Percentiles rank a stretch among this genome's conserved stretches.
Conservation (phyloP, 2,329 filamentous ascomycete species). For the Erysiphe neolycopersici region DNA sequence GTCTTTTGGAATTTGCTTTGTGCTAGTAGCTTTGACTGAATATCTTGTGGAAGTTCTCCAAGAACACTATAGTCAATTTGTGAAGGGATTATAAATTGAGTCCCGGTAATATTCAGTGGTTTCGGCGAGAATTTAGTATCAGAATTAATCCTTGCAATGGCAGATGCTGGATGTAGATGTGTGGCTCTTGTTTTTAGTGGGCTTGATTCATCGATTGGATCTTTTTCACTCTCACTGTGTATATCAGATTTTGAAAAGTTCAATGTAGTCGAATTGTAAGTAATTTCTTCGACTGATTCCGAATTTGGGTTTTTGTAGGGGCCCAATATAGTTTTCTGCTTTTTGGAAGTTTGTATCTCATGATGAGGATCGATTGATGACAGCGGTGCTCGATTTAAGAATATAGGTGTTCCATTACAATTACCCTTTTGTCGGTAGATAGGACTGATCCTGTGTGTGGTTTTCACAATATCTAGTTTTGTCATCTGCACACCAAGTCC, state of each 20-base stretch:
- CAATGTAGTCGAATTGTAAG: neutral
- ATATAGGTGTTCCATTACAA: slow-evolving; percentile 33
- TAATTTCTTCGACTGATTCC: neutral
- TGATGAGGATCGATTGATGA: slow-evolving; percentile 22
- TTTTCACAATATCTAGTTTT: slow-evolving; percentile 59
- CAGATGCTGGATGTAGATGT: slow-evolving; percentile 24
- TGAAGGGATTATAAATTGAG: slow-evolving; percentile 72
- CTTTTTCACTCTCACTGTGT: slow-evolving; percentile 8
- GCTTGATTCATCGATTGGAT: slow-evolving; percentile 29
- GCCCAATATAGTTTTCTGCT: slow-evolving; percentile 9
- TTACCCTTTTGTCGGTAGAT: slow-evolving; percentile 60
- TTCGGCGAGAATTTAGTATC: slow-evolving; percentile 26
- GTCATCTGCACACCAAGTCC: slow-evolving; percentile 85
- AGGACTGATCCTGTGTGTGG: slow-evolving; percentile 21
- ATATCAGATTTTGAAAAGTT: slow-evolving; percentile 2
- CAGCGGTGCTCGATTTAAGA: slow-evolving; percentile 16
- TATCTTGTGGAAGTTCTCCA: slow-evolving; percentile 60
- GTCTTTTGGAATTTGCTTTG: slow-evolving; percentile 18
- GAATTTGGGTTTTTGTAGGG: neutral
- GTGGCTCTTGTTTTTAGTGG: slow-evolving; percentile 20
- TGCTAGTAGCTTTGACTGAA: slow-evolving; percentile 45
- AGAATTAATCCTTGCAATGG: slow-evolving; percentile 21
- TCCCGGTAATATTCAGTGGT: slow-evolving; percentile 55
- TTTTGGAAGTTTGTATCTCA: slow-evolving; percentile 17
- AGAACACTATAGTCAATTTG: slow-evolving; percentile 63